Percentiles rank a stretch among this genome's conserved stretches.
These are phyloP conservation scores for Vigna radiata DNA, from an alignment of 306 rosid genomes.

Conservation along the genomic window DNA sequence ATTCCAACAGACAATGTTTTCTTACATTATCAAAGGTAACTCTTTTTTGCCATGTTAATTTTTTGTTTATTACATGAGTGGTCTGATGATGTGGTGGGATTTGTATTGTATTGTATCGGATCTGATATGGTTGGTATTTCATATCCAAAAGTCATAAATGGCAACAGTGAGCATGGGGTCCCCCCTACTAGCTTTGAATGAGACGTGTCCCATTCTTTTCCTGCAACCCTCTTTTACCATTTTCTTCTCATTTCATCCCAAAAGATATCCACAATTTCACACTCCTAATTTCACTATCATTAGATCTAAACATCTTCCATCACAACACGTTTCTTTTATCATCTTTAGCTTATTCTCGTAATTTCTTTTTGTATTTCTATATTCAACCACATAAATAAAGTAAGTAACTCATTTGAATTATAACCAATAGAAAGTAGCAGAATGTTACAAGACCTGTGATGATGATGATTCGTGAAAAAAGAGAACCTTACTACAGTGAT, in stretches of 20 bases:
- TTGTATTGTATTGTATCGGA: constrained; percentile 5
- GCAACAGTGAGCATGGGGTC: constrained; percentile 35
- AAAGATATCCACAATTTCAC: neutral
- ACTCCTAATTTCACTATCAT: constrained; percentile 9
- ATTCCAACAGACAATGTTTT: too few species aligned
- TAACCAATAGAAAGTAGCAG: neutral
- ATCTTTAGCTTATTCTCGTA: neutral
- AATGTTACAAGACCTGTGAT: neutral
- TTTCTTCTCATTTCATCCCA: constrained; percentile 28
- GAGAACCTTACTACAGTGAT: neutral
- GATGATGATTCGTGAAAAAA: constrained; percentile 4
- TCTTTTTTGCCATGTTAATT: too few species aligned
- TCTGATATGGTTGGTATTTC: constrained; percentile 22
- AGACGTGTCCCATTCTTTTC: constrained; percentile 36
- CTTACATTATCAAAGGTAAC: too few species aligned
- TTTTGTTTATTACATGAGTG: too few species aligned
- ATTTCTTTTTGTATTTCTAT: too few species aligned
- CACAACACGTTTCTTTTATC: neutral
- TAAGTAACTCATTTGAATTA: too few species aligned
- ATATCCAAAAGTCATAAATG: constrained; percentile 41
- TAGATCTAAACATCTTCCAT: neutral
- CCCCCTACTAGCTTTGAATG: constrained; percentile 17
- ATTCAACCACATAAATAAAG: too few species aligned
- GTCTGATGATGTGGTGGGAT: neutral
- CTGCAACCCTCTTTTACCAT: constrained; percentile 22